These are phyloP conservation scores for Daldinia vernicosa DNA, from an alignment of 495 filamentous ascomycete genomes.

Conservation along the genomic window DNA sequence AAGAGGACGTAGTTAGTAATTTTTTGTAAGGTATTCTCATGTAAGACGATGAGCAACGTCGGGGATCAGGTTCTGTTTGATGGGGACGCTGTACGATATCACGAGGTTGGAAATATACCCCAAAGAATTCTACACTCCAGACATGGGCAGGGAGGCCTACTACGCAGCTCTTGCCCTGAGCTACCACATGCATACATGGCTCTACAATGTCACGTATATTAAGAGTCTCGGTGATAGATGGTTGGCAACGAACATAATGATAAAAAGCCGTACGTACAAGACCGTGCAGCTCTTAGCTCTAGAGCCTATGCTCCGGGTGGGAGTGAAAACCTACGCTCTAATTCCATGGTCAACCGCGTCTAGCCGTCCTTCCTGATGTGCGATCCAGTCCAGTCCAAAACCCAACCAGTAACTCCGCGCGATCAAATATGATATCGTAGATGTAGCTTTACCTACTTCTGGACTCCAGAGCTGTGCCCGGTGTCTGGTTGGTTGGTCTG, in stretches of 20 bases:
- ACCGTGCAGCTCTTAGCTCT: conserved; percentile 24
- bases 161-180: background rate
- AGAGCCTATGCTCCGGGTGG: conserved; percentile 21
- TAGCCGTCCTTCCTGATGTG: conserved; percentile 16
- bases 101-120: conserved; percentile 28
- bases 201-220: conserved; percentile 22
- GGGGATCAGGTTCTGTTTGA: background rate
- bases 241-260: conserved; percentile 33
- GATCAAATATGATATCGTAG: conserved; percentile 13
- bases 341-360: conserved; percentile 8
- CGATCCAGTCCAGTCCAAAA: conserved; percentile 8
- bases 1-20: conserved; percentile 61
- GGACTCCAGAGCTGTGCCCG: conserved; percentile 45
- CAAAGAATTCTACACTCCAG: background rate
- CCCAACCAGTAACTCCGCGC: conserved; percentile 31
- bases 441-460: conserved; percentile 31
- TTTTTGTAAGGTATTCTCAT: background rate
- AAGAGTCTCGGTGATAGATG: conserved; percentile 23
- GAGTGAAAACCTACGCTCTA: conserved; percentile 24
- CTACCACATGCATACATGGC: conserved; percentile 14
- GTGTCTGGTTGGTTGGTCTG: conserved; percentile 17
- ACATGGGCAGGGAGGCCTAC: background rate
- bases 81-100: conserved; percentile 19
- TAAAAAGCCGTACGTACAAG: conserved; percentile 21
- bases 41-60: background rate